Conservation (phyloP, 2,329 filamentous ascomycete species). For the Claviceps capensis region DNA sequence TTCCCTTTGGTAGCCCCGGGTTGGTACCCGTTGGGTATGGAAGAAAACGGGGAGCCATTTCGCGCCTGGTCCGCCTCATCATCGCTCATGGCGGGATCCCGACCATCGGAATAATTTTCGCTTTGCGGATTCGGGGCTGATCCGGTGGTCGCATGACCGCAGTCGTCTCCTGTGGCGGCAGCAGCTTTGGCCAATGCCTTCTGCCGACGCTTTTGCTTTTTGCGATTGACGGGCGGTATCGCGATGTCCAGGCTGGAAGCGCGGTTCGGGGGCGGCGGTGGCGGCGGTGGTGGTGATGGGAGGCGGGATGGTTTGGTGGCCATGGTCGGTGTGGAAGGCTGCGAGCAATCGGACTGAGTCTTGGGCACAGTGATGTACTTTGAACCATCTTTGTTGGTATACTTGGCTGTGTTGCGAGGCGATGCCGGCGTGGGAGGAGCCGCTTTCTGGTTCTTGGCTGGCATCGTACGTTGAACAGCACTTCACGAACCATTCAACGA, state of each 20-base stretch:
- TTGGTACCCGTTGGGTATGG: conserved; percentile 17
- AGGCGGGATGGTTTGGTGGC: conserved; percentile 21
- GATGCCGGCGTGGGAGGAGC: conserved; percentile 36
- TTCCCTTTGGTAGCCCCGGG: conserved; percentile 23
- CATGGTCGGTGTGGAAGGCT: conserved; percentile 36
- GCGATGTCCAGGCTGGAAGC: conserved; percentile 15
- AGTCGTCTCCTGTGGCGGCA: conserved; percentile 28
- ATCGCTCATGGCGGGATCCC: conserved; percentile 42
- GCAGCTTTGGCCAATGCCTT: conserved; percentile 66
- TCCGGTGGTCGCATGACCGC: conserved; percentile 24
- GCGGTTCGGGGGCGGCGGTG: conserved; percentile 11
- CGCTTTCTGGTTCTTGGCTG: conserved; percentile 38
- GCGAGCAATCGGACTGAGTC: conserved; percentile 37
- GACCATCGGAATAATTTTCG: conserved; percentile 21
- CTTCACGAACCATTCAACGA: conserved; percentile 23
- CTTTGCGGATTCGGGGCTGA: conserved; percentile 11
- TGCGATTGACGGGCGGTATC: conserved; percentile 58
- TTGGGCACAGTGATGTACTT: conserved; percentile 56
- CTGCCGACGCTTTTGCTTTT: conserved; percentile 87
- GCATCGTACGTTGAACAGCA: conserved; percentile 28
- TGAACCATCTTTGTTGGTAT: conserved; percentile 55
- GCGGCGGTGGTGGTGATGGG: not conserved
- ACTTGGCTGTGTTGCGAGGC: conserved; percentile 43
- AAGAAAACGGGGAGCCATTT: conserved; percentile 16
- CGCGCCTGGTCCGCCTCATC: conserved; percentile 31